Evolutionary conservation across 2,329 filamentous ascomycete genomes (phyloP), one percentile per base, ranked within the genome.

Genomic region (Huntiella bhutanensis): DNA sequence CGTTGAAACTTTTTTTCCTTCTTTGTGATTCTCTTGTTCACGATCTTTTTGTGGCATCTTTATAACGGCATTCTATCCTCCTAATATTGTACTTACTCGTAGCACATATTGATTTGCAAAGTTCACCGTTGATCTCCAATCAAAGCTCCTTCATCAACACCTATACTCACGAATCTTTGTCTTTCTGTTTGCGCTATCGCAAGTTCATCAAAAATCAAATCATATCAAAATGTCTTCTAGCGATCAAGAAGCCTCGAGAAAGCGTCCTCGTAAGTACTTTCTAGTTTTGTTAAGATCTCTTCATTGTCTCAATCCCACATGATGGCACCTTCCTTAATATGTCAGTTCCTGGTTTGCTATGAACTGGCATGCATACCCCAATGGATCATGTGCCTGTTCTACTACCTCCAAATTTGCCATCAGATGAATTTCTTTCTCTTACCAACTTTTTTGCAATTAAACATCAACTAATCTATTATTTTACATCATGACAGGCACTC

Each of bases 401-500:
- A 28, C 22, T 28, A 28, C 22, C 22, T 28, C 22, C 22, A 28
- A 28, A 28, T 28, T 28, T 28, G 22, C 22, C 38, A 16, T 15
- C 38, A 42, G 13, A 35, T 13, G 34, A 19, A 16, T 41, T 39
- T 34, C 35, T 33, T n/a, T 8, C 17, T 33, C 19, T 12, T n/a
- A 28, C 4, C 19, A 15, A 34, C 33, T 41, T 22, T 35, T 34
- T 16, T 35, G 12, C n/a, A 13, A 11, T 12, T 33, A 12, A 15
- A 12, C n/a, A 10, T 19, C 17, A 22, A n/a, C 15, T n/a, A 36
- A 36, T 12, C 5, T 3, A 12, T 11, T 37, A 34, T 41, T 12
- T 11, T 22, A 38, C 41, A 33, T 13, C 41, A 47, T 45, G 33
- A 10, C 66, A 85, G 82, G 84, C 63, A 96, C 91, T 44, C 91